Base-by-base conservation (phyloP, 2,329 filamentous ascomycete species). In the Colletotrichum lindemuthianum region DNA sequence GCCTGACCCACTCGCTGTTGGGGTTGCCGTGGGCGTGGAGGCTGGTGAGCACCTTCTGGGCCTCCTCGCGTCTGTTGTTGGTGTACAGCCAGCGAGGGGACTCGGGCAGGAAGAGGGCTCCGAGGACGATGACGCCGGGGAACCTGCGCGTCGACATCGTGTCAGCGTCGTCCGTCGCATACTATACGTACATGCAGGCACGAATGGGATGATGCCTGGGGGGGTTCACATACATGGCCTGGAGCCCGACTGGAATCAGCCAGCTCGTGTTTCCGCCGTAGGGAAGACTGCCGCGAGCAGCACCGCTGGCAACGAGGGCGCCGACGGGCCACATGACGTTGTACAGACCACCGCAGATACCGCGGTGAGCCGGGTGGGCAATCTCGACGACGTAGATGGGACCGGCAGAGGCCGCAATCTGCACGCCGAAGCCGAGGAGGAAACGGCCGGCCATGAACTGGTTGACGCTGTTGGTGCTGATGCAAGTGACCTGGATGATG, bases 341-440 rank as follows among this genome's bases (percentile, higher is more conserved):
- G 67, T 70, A 72, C 60, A 89, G 81, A 45, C 86, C 88, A 1
- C 87, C 88, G 68, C 88, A 78, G 24, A 87, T 79, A 44, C 86
- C 87, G 66, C 88, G 82, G 72, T 86, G 88, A 2, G 84, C 82
- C 1, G 88, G 88, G 70, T 90, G 88, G 2, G 86, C 82, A 60
- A 88, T 80, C 72, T 91, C 88, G 48, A 87, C 84, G 13, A 85
- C 84, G 71, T 89, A 90, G n/a, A 86, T 83, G 2, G 88, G 88
- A 1, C 84, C 87, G 6, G 87, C 86, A 3, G 85, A 82, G 6
- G 84, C 82, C 4, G 84, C 83, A 63, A 90, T 86, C 2, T 84
- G 81, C 45, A 88, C 86, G 43, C 88, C 88, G 60, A 86, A 84
- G 7, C 84, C 84, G 16, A 86, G 78, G 32, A 86, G 69, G 70